These are phyloP conservation scores for Cicer cuneatum DNA, from an alignment of 306 rosid genomes.

Conservation along the genomic window DNA sequence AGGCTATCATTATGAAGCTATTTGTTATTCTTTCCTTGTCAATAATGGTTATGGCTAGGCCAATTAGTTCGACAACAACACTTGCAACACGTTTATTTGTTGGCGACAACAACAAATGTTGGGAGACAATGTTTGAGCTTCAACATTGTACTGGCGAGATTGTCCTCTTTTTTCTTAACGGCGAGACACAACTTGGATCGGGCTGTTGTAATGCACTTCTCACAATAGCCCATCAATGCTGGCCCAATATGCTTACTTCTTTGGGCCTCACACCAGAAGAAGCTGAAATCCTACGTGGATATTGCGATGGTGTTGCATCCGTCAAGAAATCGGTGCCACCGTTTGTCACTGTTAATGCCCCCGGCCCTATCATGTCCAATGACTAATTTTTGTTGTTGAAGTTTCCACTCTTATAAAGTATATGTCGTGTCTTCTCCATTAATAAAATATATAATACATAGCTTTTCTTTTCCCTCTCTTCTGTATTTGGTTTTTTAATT, in stretches of 20 bases:
- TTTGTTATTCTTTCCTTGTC: not conserved
- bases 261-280: slow-evolving; percentile 51
- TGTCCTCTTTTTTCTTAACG: slow-evolving; percentile 26
- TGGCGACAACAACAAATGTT: slow-evolving; percentile 29
- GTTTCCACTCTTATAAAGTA: not conserved
- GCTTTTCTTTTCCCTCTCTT: not conserved
- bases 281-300: slow-evolving; percentile 28
- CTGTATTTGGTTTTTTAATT: too few species aligned
- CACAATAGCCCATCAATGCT: slow-evolving; percentile 47
- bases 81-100: slow-evolving; percentile 8
- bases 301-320: not conserved
- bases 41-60: not conserved
- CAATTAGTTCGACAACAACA: not conserved
- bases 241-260: slow-evolving; percentile 51
- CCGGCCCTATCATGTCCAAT: not conserved
- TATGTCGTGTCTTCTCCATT: too few species aligned
- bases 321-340: not conserved
- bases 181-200: slow-evolving; percentile 38
- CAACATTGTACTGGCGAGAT: slow-evolving; percentile 37
- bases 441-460: slow-evolving; percentile 1
- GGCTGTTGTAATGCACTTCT: slow-evolving; percentile 46
- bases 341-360: not conserved
- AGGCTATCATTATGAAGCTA: slow-evolving; percentile 34
- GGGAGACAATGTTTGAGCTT: slow-evolving; percentile 31
- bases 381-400: not conserved